phyloP scores from a whole-genome alignment of 2,329 filamentous ascomycete species.

The Trichothecium roseum region DNA sequence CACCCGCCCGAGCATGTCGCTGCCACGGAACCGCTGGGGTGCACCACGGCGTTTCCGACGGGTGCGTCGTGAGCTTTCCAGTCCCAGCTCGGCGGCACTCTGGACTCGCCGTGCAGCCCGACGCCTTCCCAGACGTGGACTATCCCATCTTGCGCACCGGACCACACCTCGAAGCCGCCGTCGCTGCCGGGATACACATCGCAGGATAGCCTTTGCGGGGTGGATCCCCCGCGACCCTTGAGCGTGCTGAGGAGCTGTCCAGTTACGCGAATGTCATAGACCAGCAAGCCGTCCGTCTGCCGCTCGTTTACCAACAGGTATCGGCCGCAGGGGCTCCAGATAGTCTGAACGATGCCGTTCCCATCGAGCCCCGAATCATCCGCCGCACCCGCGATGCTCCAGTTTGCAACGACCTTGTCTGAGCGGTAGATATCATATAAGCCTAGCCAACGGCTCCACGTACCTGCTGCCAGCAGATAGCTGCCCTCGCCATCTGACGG shows the following conservation, averaged over 20 bases:
- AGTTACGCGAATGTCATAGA: conserved; percentile 53
- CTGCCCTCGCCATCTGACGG: conserved; percentile 19
- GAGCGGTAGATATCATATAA: conserved; percentile 50
- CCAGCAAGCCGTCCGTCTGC: conserved; percentile 40
- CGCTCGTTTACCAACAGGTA: conserved; percentile 55
- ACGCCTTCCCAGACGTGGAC: conserved; percentile 51
- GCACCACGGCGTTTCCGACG: conserved; percentile 39
- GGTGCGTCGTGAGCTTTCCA: conserved; percentile 37
- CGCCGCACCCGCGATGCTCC: conserved; percentile 48
- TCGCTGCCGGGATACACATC: conserved; percentile 38
- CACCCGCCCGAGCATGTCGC: conserved; percentile 48
- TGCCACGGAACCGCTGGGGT: conserved; percentile 43
- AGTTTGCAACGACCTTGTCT: conserved; percentile 45
- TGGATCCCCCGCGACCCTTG: conserved; percentile 34
- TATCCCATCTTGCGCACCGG: conserved; percentile 41
- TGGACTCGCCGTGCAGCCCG: conserved; percentile 33
- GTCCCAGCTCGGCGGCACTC: conserved; percentile 31
- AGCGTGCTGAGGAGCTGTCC: conserved; percentile 46
- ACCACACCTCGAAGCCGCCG: conserved; percentile 51
- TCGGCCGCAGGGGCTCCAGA: conserved; percentile 53
- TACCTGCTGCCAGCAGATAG: conserved; percentile 47
- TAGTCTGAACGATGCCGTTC: conserved; percentile 49
- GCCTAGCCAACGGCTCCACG: conserved; percentile 52
- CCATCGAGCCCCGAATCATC: conserved; percentile 38
- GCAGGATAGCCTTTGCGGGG: conserved; percentile 45